Base-by-base conservation (phyloP, 2,329 filamentous ascomycete species). In the Aspergillus brasiliensis region DNA sequence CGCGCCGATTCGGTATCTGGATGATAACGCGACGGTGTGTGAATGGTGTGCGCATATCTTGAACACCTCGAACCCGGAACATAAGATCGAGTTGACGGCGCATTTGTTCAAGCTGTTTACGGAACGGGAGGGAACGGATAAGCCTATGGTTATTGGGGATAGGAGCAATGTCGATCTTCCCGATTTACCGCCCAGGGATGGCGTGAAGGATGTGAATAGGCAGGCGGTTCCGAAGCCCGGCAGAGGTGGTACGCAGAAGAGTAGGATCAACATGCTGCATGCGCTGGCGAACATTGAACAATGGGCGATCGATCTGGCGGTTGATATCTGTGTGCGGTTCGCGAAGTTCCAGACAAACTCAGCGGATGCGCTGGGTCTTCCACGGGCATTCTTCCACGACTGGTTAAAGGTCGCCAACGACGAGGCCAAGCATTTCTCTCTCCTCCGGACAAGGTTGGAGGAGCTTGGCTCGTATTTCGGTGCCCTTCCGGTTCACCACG, bases 381-480 rank as follows among this genome's bases (percentile, higher is more conserved):
- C 79, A 0, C 74, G 79, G 3, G 74, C 79, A 0, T 81, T 79
- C 62, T 81, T 80, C 63, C 77, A 80, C 59, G 79, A 81, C 66
- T 81, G 79, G 78, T 66, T 81, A 10, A 81, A 81, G 61, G 79
- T 81, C 1, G 79, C 79, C 17, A 80, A 74, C 42, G 79, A 81
- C 46, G 79, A 81, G 61, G 79, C 79, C 4, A 81, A 81, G 48
- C 79, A 81, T 60, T 81, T 81, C 58, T 81, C 79, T 7, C 68
- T 81, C 1, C 74, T 81, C 0, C 79, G 79, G 8, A 73, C 77
- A 0, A 68, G 79, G 19, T 69, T 81, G 3, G 79, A 81, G 62
- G 78, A 81, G 57, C 57, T 81, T 60, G 79, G 79, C 8, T 80
- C 77, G 27, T 67, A 70, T 51, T 81, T 81, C 47, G 79, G 79